A percentile compares a stretch with the other conserved stretches of the same genome.
Conservation (phyloP, 345 rosid species). For the Citrus glauca region DNA sequence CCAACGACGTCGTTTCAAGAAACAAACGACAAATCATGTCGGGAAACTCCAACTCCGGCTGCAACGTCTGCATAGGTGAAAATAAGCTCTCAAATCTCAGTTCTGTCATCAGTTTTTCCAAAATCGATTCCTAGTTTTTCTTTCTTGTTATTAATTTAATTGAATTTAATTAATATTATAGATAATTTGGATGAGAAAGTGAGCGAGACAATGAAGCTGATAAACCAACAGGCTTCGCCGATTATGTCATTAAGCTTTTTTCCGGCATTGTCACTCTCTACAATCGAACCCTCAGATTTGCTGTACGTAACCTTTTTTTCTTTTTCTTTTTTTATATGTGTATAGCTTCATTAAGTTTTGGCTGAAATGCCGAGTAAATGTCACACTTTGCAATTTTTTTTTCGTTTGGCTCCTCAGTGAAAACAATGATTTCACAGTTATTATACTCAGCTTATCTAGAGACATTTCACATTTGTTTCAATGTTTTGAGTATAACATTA, state of each 20-base stretch:
- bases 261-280: slow-evolving; percentile 80
- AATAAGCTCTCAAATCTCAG: not conserved
- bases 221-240: slow-evolving; percentile 34
- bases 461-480: no score
- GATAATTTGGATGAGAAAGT: slow-evolving; percentile 90
- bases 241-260: slow-evolving; percentile 89
- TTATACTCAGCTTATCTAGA: no score
- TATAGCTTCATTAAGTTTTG: not conserved
- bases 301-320: slow-evolving; percentile 30
- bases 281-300: slow-evolving; percentile 67
- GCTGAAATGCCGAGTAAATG: not conserved
- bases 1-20: not conserved
- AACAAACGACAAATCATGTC: slow-evolving; percentile 34
- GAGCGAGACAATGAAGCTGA: slow-evolving; percentile 57
- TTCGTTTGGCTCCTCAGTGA: no score
- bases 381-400: no score
- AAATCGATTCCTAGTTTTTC: no score
- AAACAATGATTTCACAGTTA: no score
- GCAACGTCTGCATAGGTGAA: slow-evolving; percentile 57
- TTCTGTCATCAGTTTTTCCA: no score
- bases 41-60: slow-evolving; percentile 28
- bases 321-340: no score
- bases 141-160: not conserved
- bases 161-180: slow-evolving; percentile 3
- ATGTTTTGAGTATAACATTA: no score